phyloP scores from a whole-genome alignment of 352 stramenopile species.

The Pythium myriotylum region DNA sequence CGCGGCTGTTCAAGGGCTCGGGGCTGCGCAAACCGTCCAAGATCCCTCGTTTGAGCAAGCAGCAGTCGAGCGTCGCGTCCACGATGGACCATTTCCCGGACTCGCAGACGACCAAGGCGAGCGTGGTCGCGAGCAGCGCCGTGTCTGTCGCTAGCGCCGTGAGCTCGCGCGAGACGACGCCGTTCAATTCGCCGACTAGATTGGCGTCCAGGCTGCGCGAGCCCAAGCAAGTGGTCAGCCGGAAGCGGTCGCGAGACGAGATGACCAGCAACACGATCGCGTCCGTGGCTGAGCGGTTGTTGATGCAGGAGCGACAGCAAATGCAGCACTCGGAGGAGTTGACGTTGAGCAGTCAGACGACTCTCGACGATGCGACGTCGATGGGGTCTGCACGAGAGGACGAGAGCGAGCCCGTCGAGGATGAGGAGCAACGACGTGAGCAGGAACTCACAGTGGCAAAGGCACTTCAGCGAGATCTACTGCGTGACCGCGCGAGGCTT shows the following conservation, averaged over 20 bases:
- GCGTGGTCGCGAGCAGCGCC: not conserved
- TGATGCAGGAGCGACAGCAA: not conserved
- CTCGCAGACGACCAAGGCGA: not conserved
- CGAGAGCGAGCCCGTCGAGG: constrained; percentile 3
- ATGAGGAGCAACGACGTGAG: constrained; percentile 24
- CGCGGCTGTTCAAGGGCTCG: constrained; percentile 5
- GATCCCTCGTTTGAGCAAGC: constrained; percentile 17
- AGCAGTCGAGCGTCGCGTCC: constrained; percentile 13
- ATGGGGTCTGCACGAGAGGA: constrained; percentile 12
- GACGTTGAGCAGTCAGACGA: constrained; percentile 15
- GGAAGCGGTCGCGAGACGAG: constrained; percentile 20
- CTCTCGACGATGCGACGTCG: constrained; percentile 13
- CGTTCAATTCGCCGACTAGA: constrained; percentile 14
- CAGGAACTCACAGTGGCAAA: constrained; percentile 38
- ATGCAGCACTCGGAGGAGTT: constrained; percentile 15
- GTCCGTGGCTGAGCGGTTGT: constrained; percentile 7
- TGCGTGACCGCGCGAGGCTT: constrained; percentile 50
- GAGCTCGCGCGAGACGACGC: constrained; percentile 25
- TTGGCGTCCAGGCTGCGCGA: constrained; percentile 9
- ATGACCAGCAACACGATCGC: constrained; percentile 9
- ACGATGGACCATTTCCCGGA: not conserved
- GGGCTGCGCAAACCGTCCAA: constrained; percentile 20
- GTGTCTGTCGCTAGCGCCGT: constrained; percentile 10
- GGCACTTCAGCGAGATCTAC: constrained; percentile 42
- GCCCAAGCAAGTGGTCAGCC: constrained; percentile 4